Base-by-base conservation (phyloP, 2,329 filamentous ascomycete species). In the Sarocladium brachiariae region DNA sequence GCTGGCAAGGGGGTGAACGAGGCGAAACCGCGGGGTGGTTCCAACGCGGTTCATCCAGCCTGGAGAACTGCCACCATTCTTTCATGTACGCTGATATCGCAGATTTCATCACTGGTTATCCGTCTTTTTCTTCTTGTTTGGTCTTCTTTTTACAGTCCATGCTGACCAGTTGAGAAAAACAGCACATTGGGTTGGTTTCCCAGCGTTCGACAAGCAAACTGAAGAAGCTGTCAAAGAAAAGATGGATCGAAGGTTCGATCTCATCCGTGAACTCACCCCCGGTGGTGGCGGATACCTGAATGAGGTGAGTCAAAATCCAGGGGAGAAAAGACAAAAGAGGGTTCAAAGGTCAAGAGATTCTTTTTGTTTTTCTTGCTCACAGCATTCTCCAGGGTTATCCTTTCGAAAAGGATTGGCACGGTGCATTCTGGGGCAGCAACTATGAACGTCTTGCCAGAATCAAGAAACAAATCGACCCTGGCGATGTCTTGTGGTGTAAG, bases 41-140 rank as follows among this genome's bases (percentile, higher is more conserved):
- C 69, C 38, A 72, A 74, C 24, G 63, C 75, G 0, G 68, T 76
- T 2, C 71, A 72, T 33, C 76, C 76, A 0, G 73, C 74, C 0
- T 83, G 76, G 76, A 67, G 78, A 14, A 70, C 18, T 33, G 25
- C 25, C 19, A 48, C 24, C n/a, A n/a, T 35, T 7, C 27, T 48
- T 34, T 6, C 45, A 19, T n/a, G 45, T 48, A 21, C 4, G 45
- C n/a, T n/a, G n/a, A n/a, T n/a, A n/a, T n/a, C n/a, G n/a, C n/a
- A n/a, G n/a, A n/a, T n/a, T n/a, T n/a, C n/a, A n/a, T n/a, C n/a
- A n/a, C n/a, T n/a, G n/a, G n/a, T n/a, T n/a, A n/a, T n/a, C n/a
- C n/a, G n/a, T n/a, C n/a, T n/a, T n/a, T n/a, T n/a, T n/a, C n/a
- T n/a, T n/a, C n/a, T n/a, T 48, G n/a, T 24, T 8, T 6, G 39